These are phyloP conservation scores for Aspergillus pseudoglaucus DNA, from an alignment of 2,329 filamentous ascomycete species.

Conservation along the genomic window DNA sequence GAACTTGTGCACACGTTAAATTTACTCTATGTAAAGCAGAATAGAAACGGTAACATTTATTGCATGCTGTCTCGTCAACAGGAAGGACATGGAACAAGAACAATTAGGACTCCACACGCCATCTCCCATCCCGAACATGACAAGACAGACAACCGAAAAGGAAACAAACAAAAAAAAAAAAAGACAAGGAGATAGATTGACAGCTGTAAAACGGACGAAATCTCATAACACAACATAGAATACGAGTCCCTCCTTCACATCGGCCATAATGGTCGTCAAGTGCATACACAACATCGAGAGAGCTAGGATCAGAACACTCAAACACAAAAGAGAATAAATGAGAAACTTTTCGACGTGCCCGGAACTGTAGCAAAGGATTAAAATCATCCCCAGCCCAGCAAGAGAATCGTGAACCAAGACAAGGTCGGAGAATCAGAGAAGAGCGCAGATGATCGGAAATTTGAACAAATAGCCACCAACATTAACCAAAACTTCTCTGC, in stretches of 20 bases:
- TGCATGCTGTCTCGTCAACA: conserved; percentile 21
- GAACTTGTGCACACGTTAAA: no score
- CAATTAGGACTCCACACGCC: conserved; percentile 21
- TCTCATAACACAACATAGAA: conserved; percentile 5
- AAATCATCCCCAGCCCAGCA: conserved; percentile 24
- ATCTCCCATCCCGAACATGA: conserved; percentile 14
- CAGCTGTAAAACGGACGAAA: background rate
- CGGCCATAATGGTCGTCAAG: conserved; percentile 26
- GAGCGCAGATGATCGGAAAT: conserved; percentile 13
- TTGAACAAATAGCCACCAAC: conserved; percentile 19
- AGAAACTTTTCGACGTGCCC: conserved; percentile 34
- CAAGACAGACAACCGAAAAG: background rate
- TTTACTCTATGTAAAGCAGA: no score
- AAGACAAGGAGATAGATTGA: background rate
- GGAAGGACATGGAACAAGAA: conserved; percentile 19
- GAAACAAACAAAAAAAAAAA: no score
- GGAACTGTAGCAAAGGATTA: conserved; percentile 27
- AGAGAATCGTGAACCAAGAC: conserved; percentile 23
- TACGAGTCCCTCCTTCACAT: conserved; percentile 23
- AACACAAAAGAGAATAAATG: conserved; percentile 11
- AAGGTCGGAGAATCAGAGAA: conserved; percentile 11
- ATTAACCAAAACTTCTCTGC: conserved; percentile 15
- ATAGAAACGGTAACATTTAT: conserved; percentile 17
- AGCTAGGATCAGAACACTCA: conserved; percentile 21
- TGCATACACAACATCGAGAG: conserved; percentile 25